Evolutionary conservation across 2,329 filamentous ascomycete genomes (phyloP).

Genomic region (Arthroderma sp.): DNA sequence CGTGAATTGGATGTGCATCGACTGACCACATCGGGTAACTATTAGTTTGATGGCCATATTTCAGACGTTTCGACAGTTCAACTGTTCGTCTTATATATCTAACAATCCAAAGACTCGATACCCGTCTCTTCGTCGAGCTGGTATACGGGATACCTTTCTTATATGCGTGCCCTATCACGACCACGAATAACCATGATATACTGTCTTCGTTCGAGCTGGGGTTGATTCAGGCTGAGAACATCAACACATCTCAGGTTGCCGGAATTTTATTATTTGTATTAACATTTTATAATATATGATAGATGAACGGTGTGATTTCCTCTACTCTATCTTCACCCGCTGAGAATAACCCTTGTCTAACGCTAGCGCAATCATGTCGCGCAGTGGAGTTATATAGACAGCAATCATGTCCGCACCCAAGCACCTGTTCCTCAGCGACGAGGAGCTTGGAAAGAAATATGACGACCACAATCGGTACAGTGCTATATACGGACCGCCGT

Average conservation of each 20-base stretch:
- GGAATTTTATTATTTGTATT: neutral
- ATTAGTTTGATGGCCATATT: neutral
- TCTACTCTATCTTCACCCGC: neutral
- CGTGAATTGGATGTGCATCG: too few species aligned
- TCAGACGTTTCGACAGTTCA: neutral
- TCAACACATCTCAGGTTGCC: conserved; percentile 10
- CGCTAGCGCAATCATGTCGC: neutral
- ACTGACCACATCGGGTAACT: too few species aligned
- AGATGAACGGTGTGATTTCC: neutral
- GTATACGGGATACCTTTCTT: neutral
- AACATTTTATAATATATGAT: neutral
- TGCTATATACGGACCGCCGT: conserved; percentile 18
- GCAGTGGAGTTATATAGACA: neutral
- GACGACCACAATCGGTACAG: conserved; percentile 44
- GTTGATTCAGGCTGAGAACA: neutral
- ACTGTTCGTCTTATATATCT: too few species aligned
- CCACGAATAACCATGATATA: neutral
- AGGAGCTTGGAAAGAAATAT: conserved; percentile 54
- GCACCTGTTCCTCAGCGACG: conserved; percentile 39
- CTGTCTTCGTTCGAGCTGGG: neutral
- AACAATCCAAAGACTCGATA: neutral
- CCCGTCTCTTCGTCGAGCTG: neutral
- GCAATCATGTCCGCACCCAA: conserved; percentile 30
- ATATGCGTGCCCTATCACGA: neutral
- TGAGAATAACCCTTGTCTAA: neutral